Base-by-base conservation (phyloP, 306 rosid species). In the Vicia villosa region DNA sequence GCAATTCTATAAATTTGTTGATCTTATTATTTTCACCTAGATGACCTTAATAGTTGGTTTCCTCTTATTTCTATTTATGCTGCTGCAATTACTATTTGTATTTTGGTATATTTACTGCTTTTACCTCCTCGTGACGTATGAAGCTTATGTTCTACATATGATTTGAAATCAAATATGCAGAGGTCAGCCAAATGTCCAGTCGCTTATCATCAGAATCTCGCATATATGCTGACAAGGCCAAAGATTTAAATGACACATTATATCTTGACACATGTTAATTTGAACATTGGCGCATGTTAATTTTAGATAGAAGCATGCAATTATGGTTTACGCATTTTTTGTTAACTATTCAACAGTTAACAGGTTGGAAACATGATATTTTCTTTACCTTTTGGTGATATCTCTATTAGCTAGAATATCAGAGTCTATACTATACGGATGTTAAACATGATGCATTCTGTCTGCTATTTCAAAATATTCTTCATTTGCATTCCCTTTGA, bases 181-280 rank as follows among this genome's bases (percentile, higher is more conserved):
- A 89, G 97, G 99, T 91, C 82, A 91, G 96, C 79, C 87, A 91
- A 87, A 91, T 91, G 95, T 94, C 97, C n/a, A 89, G 88, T 76
- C 92, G 89, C 69, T 80, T 94, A 74, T 86, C 99, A 43, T 94
- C 95, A 47, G 99, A 94, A 89, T 89, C 99, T 63, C 95, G 97
- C 68, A 73, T 83, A 47, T 94, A 91, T 79, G 99, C 97, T 57
- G 95, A 91, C 58, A 94, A 86, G 89, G 99, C 99, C 5, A 86
- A 85, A 74, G 99, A 94, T 79, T 77, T 94, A 43, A 94, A 91
- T 76, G 92, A 41, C 99, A 94, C 95, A 97, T 94, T 66, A 76
- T 61, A 60, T 62, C 34, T 37, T 52, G 66, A 32, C 59, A 6
- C 59, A 9, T 14, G 15, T 61, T 63, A 60, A 15, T 10, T 26